phyloP scores from a whole-genome alignment of 116 monocot genomes.

The Zostera marina region DNA sequence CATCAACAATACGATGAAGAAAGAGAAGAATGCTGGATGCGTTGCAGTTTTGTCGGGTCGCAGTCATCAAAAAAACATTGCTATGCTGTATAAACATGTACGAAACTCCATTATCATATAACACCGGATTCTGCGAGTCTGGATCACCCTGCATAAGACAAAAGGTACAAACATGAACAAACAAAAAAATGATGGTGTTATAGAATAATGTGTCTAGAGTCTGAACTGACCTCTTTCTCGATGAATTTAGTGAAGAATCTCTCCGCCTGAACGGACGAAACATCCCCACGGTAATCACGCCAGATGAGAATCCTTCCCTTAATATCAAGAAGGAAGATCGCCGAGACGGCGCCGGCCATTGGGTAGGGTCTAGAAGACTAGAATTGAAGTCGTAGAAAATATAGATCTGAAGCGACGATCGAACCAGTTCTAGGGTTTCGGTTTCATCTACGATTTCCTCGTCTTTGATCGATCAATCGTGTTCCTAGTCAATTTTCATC shows the following conservation, averaged over 20 bases:
- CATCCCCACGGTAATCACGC: slow-evolving; percentile 94
- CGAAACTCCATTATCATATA: slow-evolving; percentile 76
- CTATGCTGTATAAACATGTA: slow-evolving; percentile 99
- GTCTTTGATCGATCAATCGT: too few species aligned
- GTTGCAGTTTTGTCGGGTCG: slow-evolving; percentile 88
- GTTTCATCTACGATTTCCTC: too few species aligned
- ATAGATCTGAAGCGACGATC: too few species aligned
- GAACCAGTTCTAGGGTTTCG: too few species aligned
- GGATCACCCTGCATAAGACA: slow-evolving; percentile 45
- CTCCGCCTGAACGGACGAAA: slow-evolving; percentile 83
- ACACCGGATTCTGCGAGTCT: slow-evolving; percentile 81
- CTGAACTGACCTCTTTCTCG: slow-evolving; percentile 84
- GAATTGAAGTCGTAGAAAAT: too few species aligned
- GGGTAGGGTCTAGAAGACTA: too few species aligned
- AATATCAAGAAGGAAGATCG: slow-evolving; percentile 92
- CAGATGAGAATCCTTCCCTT: slow-evolving; percentile 91
- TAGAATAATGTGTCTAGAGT: background rate
- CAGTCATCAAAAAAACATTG: slow-evolving; percentile 88
- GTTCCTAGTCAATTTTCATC: too few species aligned
- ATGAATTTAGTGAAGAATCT: slow-evolving; percentile 95
- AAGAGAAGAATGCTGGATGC: slow-evolving; percentile 87
- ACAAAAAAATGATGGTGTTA: background rate
- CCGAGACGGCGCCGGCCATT: slow-evolving; percentile 95
- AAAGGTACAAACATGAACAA: background rate
- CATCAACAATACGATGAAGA: slow-evolving; percentile 78